Percentiles rank a stretch among this genome's conserved stretches.
These are phyloP conservation scores for Tilletia walkeri DNA, from an alignment of 1,284 basidiomycete genomes.

Conservation along the genomic window DNA sequence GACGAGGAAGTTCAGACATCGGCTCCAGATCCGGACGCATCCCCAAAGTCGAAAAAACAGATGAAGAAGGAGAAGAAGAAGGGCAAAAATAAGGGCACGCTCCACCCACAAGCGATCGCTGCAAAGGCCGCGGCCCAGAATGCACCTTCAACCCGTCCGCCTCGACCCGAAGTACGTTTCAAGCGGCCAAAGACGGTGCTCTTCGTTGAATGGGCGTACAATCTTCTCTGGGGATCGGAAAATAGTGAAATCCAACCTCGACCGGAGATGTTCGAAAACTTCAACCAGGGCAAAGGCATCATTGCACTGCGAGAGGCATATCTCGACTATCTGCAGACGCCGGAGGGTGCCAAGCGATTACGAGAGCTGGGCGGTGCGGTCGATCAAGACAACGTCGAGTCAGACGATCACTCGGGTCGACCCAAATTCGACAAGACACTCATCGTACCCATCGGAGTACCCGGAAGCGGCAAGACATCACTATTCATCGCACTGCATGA, in stretches of 20 bases:
- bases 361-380: conserved; percentile 51
- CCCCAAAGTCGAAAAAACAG: conserved; percentile 29
- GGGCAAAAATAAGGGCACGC: conserved; percentile 1
- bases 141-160: conserved; percentile 7
- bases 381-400: conserved; percentile 48
- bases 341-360: conserved; percentile 40
- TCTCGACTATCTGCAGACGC: conserved; percentile 66
- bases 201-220: conserved; percentile 49
- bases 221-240: conserved; percentile 41
- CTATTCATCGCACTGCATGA: conserved; percentile 71
- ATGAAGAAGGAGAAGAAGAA: conserved; percentile 27
- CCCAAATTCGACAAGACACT: conserved; percentile 70
- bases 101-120: not conserved
- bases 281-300: conserved; percentile 73
- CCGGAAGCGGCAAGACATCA: conserved; percentile 92
- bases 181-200: conserved; percentile 44
- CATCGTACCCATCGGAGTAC: conserved; percentile 83
- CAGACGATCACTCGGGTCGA: conserved; percentile 26
- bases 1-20: not conserved
- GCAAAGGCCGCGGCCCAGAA: conserved; percentile 16
- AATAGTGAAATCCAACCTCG: conserved; percentile 69
- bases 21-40: not conserved
- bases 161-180: conserved; percentile 32
- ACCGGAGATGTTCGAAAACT: conserved; percentile 67
- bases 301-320: conserved; percentile 79